phyloP scores from a whole-genome alignment of 495 filamentous ascomycete species.

The Neurospora sp. region DNA sequence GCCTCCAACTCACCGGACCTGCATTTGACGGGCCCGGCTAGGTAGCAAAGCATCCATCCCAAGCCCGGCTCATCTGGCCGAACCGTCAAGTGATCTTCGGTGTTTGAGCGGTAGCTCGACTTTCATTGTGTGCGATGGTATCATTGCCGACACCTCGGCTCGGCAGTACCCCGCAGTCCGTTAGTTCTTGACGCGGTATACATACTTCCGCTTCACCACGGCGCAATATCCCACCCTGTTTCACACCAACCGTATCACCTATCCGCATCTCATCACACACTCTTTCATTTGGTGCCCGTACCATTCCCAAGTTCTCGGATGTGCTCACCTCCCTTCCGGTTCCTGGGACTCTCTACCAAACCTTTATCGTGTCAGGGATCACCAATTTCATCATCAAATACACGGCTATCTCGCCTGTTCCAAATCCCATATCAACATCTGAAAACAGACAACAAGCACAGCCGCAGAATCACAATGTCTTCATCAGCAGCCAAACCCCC shows the following conservation, averaged over 20 bases:
- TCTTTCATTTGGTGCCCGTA: not conserved
- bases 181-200: not conserved
- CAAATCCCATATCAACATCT: not conserved
- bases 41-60: not conserved
- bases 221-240: not conserved
- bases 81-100: not conserved
- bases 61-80: not conserved
- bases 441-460: not conserved
- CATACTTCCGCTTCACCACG: not conserved
- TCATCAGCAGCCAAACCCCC: conserved; percentile 13
- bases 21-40: not conserved
- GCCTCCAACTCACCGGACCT: not conserved
- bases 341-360: not conserved
- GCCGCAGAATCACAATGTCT: not conserved
- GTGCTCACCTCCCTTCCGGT: not conserved
- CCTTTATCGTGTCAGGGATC: not conserved
- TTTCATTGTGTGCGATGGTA: not conserved
- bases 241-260: not conserved
- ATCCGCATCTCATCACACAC: not conserved
- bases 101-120: not conserved
- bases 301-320: not conserved
- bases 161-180: not conserved
- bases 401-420: not conserved
- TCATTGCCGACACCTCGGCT: not conserved
- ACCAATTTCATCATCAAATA: not conserved